Conservation (phyloP, 106 monocot genomes). For the Dactylorhiza incarnata region DNA sequence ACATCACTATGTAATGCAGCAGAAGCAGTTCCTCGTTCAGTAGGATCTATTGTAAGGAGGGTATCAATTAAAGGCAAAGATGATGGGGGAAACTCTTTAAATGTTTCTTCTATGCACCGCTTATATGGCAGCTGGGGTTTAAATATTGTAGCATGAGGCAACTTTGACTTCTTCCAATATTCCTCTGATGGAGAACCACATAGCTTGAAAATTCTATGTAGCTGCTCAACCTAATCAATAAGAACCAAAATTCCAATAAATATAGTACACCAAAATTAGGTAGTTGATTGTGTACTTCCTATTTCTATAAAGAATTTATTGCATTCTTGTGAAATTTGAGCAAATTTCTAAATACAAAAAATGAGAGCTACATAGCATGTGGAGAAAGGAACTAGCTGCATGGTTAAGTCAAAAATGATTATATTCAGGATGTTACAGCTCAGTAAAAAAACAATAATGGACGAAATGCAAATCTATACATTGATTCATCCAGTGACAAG, state of each 20-base stretch:
- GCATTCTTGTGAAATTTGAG: background rate
- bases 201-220: constrained; percentile 8
- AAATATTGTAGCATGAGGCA: constrained; percentile 11
- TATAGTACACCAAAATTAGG: background rate
- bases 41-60: constrained; percentile 8
- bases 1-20: constrained; percentile 4
- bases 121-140: constrained; percentile 9
- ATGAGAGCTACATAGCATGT: too few relatives aligned
- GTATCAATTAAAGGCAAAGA: background rate
- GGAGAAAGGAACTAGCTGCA: too few relatives aligned
- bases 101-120: background rate
- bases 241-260: background rate
- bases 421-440: background rate
- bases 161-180: constrained; percentile 9
- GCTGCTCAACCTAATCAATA: constrained; percentile 7
- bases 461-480: background rate
- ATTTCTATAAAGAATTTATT: background rate
- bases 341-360: background rate
- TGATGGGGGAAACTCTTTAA: constrained; percentile 5
- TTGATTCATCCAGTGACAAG: background rate
- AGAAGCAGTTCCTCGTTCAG: background rate
- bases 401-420: too few relatives aligned
- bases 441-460: background rate
- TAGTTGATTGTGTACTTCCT: background rate
- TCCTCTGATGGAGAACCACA: constrained; percentile 10